These are phyloP conservation scores for Claviceps pazoutovae DNA, from an alignment of 2,329 filamentous ascomycete genomes.

Conservation along the genomic window DNA sequence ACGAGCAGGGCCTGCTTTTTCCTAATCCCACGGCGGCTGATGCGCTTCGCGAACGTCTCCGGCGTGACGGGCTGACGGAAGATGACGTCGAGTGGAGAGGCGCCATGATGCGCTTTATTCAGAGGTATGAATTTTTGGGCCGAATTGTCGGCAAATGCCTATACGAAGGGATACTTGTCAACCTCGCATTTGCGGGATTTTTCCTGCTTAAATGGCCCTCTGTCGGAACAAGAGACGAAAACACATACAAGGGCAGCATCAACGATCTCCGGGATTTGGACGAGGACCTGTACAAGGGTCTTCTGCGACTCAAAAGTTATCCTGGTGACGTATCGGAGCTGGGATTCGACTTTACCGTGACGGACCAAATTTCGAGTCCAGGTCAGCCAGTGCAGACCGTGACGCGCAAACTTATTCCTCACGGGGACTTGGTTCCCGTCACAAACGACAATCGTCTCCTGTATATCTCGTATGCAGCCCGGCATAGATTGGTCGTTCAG, in stretches of 20 bases:
- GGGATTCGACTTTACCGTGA: slow-evolving; percentile 77
- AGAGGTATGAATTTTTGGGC: slow-evolving; percentile 79
- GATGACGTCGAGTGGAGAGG: slow-evolving; percentile 42
- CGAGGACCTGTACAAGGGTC: slow-evolving; percentile 75
- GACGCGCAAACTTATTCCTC: slow-evolving; percentile 61
- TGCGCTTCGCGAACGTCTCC: slow-evolving; percentile 46
- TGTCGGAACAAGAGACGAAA: slow-evolving; percentile 47
- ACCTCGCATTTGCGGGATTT: slow-evolving; percentile 86
- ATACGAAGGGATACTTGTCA: slow-evolving; percentile 91
- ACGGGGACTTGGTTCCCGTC: slow-evolving; percentile 63
- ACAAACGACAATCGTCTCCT: slow-evolving; percentile 85
- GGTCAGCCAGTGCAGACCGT: slow-evolving; percentile 41
- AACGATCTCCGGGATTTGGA: slow-evolving; percentile 92
- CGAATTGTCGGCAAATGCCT: slow-evolving; percentile 91
- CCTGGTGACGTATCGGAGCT: slow-evolving; percentile 57
- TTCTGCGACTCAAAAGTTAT: slow-evolving; percentile 75
- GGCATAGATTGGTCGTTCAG: slow-evolving; percentile 73
- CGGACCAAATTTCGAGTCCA: slow-evolving; percentile 45
- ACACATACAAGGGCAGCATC: slow-evolving; percentile 76
- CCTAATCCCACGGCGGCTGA: slow-evolving; percentile 73
- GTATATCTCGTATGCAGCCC: slow-evolving; percentile 87
- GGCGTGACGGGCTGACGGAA: slow-evolving; percentile 35
- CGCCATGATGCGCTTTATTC: slow-evolving; percentile 46
- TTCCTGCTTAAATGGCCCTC: slow-evolving; percentile 93
- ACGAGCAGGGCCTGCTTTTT: slow-evolving; percentile 74